Evolutionary conservation across 768 basidiomycete species (phyloP), one percentile per base, ranked within the genome.

Genomic region (Trametes elegans): DNA sequence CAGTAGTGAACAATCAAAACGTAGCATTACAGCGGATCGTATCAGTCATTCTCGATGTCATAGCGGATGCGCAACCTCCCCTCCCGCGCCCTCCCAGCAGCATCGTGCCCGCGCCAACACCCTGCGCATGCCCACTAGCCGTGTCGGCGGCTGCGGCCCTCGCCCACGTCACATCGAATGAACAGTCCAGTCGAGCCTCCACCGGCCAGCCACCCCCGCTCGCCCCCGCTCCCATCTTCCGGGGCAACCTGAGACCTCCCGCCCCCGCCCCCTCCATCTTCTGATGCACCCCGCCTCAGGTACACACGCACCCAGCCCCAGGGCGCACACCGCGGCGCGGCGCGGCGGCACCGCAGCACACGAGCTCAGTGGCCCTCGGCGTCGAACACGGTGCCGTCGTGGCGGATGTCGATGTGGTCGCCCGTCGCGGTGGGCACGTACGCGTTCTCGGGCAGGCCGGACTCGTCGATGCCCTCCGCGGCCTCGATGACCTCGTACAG

Each of bases 401-500:
- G 70, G 23, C 73, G 70, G 18, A 77, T 62, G 7, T 76, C 70
- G 60, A 84, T 75, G 61, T 86, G 85, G 44, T 79, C 79, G n/a
- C 84, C 83, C 2, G 73, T 73, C 10, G 78, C 73, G 29, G 79
- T 76, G 0, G 94, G 94, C 24, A 94, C 83, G 67, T 92, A 97
- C 2, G 90, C 81, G 24, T 80, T 75, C 21, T 88, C 81, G 0
- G 94, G 93, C 19, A 96, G 73, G 3, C 85, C 85, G 0, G 76
- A 74, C 74, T 97, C 94, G 67, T 97, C 94, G 43, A 96, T 74
- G 29, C 94, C 94, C 71, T 95, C 94, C 7, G 93, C 93, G 29
- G 92, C 89, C 73, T 98, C 96, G 62, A 99, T 96, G 65, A 98
- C 87, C 68, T 98, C 96, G 71, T 98, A 98, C 60, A 98, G 69